Evolutionary conservation across 495 filamentous ascomycete genomes (phyloP), one percentile per base, ranked within the genome.

Genomic region (Penicillium robsamsonii): DNA sequence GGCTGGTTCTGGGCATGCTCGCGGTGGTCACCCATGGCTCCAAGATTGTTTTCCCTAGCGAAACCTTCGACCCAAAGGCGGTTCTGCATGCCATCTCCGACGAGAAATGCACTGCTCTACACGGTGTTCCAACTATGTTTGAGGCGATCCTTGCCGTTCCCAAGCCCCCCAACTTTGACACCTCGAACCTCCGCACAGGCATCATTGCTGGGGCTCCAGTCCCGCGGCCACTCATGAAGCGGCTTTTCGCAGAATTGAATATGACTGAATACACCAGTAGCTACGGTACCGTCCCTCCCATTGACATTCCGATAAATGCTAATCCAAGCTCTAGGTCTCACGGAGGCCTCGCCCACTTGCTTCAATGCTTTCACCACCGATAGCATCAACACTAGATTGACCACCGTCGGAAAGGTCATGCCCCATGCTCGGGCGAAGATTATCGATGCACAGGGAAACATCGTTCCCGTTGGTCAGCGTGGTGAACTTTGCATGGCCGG

Each of bases 41-140:
- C 44, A 86, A 83, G 60, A 82, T 87, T 55, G 78, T 88, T 30
- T 86, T 86, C 63, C 85, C 87, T 5, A 75, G 77, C 50, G 83
- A 86, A 57, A 79, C 81, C 3, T 90, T 90, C 59, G 81, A 86
- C 57, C 72, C 85, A 7, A 62, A 70, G 15, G 81, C 83, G 1
- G 81, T 81, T 1, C 67, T 88, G 18, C 72, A 74, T 49, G 82
- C 85, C 47, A 78, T 90, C 41, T 74, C 79, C 35, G 75, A 81
- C 50, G 85, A 90, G 62, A 70, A 75, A 3, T 90, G 87, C 69
- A 88, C 87, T 0, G 87, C 84, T 0, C 73, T 88, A 1, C 85
- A 90, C 63, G 87, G 87, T 45, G 87, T 90, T 0, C 86, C 87
- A 0, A 85, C 87, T 33, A 90, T 90, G 86, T 86, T 90, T 61